Base-by-base conservation (phyloP, 139 green algal genomes). In the Chlorella sp. region DNA sequence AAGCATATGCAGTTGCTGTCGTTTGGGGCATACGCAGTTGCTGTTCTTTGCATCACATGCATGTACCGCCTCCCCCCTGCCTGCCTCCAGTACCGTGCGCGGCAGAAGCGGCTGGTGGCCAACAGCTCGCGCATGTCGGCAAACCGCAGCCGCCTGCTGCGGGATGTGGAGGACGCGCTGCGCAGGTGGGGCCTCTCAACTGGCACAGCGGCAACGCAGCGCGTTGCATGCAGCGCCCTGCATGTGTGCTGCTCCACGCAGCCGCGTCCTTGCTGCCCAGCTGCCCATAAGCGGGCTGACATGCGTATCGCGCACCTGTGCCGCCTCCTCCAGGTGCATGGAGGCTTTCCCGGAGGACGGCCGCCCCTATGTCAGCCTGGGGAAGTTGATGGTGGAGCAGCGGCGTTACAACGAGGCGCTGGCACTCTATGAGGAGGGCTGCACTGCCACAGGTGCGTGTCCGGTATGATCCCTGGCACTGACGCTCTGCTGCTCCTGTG, bases 301-400 rank as follows among this genome's bases (percentile, higher is more conserved):
- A n/a, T n/a, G n/a, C n/a, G n/a, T n/a, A n/a, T n/a, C n/a, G n/a
- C n/a, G n/a, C n/a, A n/a, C 15, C n/a, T 44, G 36, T 13, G 16
- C 20, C 16, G 60, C 20, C 26, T 51, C 44, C 9, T 51, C 39
- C 73, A 80, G 87, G 13, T 94, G 93, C 65, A 71, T 98, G 23
- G 86, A 55, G 4, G 83, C 96, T 67, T 94, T 98, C 78, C 82
- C 95, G 17, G 89, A 89, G 44, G 97, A 99, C 69, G 89, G 91
- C 0, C 93, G 97, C n/a, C 79, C 93, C 16, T 99, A 99, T 78
- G 96, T 99, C 16, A 88, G 88, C 36, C 93, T 99, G 51, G 97
- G 95, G 32, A 96, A 97, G 86, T 74, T 97, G 44, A 80, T 96
- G 12, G 64, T 96, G 84, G 81, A 91, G 83, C 87, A 96, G 87